Base-by-base conservation (phyloP, 1,284 basidiomycete species). In the Marasmius tenuissimus region DNA sequence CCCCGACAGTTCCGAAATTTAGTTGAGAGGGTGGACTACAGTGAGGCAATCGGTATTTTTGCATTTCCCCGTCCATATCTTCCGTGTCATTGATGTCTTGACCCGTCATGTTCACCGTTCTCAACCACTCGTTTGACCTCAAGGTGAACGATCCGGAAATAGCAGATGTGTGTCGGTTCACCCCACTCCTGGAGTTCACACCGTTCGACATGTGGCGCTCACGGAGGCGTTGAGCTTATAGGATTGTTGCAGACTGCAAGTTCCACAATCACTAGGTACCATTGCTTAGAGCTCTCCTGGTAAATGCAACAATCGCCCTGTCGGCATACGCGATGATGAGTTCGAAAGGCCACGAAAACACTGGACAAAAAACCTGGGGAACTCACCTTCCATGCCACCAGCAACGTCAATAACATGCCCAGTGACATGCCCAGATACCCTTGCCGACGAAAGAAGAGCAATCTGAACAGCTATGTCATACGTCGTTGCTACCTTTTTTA, bases 311-410 rank as follows among this genome's bases (percentile, higher is more conserved):
- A 54, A n/a, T 38, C 52, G 52, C 8, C 52, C 52, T 54, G 50
- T 5, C 2, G 5, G 14, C 18, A 37, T 9, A 14, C 5, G n/a
- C 34, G n/a, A 16, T 52, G 34, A 54, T 52, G 34, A 54, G 27
- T 18, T 18, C 16, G 33, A 14, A 9, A 38, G 35, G 33, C 34
- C 14, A 14, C 45, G 16, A n/a, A n/a, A 47, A 10, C 16, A 18
- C 45, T 54, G 11, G 5, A n/a, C 9, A 16, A 9, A 53, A 9
- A 38, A 54, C 18, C 7, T 33, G 3, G 34, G n/a, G 10, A 54
- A 34, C 61, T 69, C 53, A 78, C 90, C 90, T 78, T 92, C 91
- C 89, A 91, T 90, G 1, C 90, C 89, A 2, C 90, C 90, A 61
- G 86, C 84, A 1, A 92, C 81, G 84, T 89, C 86, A 45, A 91